Conservation (phyloP, 2,329 filamentous ascomycete genomes). For the Fusarium guadeloupense region DNA sequence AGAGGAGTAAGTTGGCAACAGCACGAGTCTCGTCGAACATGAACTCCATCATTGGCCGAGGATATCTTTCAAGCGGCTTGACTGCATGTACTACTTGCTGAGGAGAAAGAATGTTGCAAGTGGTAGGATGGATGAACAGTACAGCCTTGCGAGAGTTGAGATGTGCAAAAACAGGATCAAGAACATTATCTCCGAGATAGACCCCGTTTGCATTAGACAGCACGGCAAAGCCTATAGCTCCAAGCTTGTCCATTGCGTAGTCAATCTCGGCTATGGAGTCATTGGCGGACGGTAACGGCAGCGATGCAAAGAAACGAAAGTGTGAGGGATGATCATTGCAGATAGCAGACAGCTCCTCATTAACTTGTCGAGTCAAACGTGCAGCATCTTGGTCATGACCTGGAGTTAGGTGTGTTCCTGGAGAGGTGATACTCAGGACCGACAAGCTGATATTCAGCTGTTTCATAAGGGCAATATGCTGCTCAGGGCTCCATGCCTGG, state of each 20-base stretch:
- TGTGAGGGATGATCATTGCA: not conserved
- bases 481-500: not conserved
- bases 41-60: constrained; percentile 5
- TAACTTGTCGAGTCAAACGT: not conserved
- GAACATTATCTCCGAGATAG: not conserved
- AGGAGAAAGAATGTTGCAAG: not conserved
- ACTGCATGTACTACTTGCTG: not conserved
- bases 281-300: not conserved
- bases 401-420: not conserved
- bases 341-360: not conserved
- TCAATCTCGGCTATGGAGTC: constrained; percentile 3
- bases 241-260: not conserved
- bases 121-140: constrained; percentile 4
- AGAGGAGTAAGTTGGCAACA: constrained; percentile 1
- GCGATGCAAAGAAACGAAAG: constrained; percentile 4
- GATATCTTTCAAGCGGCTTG: not conserved
- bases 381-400: not conserved
- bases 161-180: not conserved
- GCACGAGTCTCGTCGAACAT: constrained; percentile 12
- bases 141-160: not conserved
- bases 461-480: not conserved
- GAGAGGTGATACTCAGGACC: not conserved
- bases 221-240: not conserved
- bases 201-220: constrained; percentile 1
- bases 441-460: not conserved